phyloP scores from a whole-genome alignment of 2,329 filamentous ascomycete species.

The Ambrosiella cleistominuta region DNA sequence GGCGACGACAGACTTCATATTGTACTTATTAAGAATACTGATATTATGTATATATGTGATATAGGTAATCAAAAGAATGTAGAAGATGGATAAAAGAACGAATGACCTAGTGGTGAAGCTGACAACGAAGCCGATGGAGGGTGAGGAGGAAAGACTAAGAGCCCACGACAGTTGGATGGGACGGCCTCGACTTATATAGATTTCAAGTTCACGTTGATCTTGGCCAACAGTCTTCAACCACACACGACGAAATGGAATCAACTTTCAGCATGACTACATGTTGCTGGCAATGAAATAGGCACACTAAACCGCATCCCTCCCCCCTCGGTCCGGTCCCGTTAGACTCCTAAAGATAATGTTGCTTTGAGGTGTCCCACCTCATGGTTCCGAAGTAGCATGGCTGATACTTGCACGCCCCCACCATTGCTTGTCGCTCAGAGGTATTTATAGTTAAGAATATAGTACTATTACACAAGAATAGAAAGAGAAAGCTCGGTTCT shows the following conservation, averaged over 20 bases:
- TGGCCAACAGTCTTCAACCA: not conserved
- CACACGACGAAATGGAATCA: not conserved
- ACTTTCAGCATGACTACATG: no score
- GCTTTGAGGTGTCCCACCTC: no score
- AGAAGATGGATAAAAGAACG: not conserved
- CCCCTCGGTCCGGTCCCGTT: no score
- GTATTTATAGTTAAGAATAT: no score
- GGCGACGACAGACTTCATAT: constrained; percentile 21
- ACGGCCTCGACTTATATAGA: not conserved
- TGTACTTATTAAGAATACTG: constrained; percentile 2
- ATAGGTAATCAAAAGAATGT: constrained; percentile 1
- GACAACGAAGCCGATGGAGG: constrained; percentile 4
- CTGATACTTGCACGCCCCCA: no score
- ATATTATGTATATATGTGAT: not conserved
- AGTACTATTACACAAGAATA: no score
- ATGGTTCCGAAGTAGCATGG: no score
- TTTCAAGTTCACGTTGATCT: not conserved
- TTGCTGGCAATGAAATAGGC: no score
- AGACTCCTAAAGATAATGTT: no score
- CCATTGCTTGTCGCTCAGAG: no score
- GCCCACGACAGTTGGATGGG: not conserved
- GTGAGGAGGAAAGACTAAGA: constrained; percentile 8
- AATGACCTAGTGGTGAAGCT: not conserved
- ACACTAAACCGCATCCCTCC: no score
- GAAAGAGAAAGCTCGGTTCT: no score